Base-by-base conservation (phyloP, 352 stramenopile genomes). In the Phytophthora sansomeana region DNA sequence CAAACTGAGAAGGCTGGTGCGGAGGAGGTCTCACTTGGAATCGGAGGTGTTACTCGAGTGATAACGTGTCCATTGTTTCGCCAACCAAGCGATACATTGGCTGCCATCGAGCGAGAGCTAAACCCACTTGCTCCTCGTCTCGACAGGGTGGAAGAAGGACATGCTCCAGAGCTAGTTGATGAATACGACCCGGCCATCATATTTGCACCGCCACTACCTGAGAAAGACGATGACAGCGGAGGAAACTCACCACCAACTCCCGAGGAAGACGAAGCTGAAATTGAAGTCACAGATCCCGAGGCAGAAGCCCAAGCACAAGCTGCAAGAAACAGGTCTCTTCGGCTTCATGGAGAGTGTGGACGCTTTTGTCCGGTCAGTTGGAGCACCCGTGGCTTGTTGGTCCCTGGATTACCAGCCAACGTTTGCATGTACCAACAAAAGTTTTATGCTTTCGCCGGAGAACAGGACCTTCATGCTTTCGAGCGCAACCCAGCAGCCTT, bases 291-390 rank as follows among this genome's bases (percentile, higher is more conserved):
- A 7, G 57, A 73, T 26, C 52, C 38, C 33, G 57, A 76, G 38
- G 43, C 16, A 5, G 35, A 69, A 53, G 58, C 41, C 10, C 50
- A 67, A 58, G 47, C 47, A n/a, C 11, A 61, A 63, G 58, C 63
- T 43, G 50, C 55, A 47, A 54, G 50, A 35, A 51, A 10, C 13
- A 43, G 46, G 52, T 52, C 68, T 17, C 24, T 67, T 4, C 50
- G 49, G 29, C 59, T 77, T 73, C 53, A 85, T 14, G 84, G 84
- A 6, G 83, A 88, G 46, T 86, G 75, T 19, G 80, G 60, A 4
- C 82, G 72, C 8, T 93, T 85, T 47, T 93, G 85, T 14, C 62
- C 81, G 6, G 85, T 93, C 11, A 74, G 80, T n/a, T 93, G 81
- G 85, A 9, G 26, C 16, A 69, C 52, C 0, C 80, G 77, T 47